Evolutionary conservation across 345 rosid species (phyloP), one percentile per base, ranked within the genome.

Genomic region (Geranium rotundifolium): DNA sequence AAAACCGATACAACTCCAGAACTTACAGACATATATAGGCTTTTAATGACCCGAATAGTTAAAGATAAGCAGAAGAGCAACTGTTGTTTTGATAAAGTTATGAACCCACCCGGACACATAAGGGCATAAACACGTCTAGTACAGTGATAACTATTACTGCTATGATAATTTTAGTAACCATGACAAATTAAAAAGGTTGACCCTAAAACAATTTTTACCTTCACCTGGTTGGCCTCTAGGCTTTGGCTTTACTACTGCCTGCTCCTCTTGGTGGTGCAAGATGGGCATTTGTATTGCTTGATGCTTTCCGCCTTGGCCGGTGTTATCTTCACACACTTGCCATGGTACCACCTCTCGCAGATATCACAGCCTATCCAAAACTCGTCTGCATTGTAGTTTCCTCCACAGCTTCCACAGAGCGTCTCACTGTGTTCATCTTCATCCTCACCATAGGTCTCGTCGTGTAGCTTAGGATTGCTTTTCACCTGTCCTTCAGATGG

Each of bases 261-360:
- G 62, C 72, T 79, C 81, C 85, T 87, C 74, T 89, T 91, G 57
- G 79, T 64, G 78, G 82, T 79, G 81, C 96, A 87, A 55, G 89
- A 72, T 15, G 96, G 88, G 70, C 96, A 89, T 76, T 87, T 92
- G 79, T 89, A 92, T 46, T 87, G 92, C 83, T 84, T 85, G 67
- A 92, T 87, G 63, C 68, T 79, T 63, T 87, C 93, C 7, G 98
- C 97, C 72, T 84, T 85, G 19, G 96, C 86, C 0, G 98, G 96
- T 49, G 95, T 83, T 73, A 91, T 88, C 81, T 84, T 85, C 71
- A 89, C 95, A 30, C 95, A 89, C 66, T 86, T 91, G 13, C 95
- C 96, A 29, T 87, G 98, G 80, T 82, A 91, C 96, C 98, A 91
- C 75, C 82, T 78, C 69, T 91, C 98, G 7, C 91, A 89, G 14